These are phyloP conservation scores for Vaccinium myrtillus DNA, from an alignment of 148 eudicot genomes.

Conservation along the genomic window DNA sequence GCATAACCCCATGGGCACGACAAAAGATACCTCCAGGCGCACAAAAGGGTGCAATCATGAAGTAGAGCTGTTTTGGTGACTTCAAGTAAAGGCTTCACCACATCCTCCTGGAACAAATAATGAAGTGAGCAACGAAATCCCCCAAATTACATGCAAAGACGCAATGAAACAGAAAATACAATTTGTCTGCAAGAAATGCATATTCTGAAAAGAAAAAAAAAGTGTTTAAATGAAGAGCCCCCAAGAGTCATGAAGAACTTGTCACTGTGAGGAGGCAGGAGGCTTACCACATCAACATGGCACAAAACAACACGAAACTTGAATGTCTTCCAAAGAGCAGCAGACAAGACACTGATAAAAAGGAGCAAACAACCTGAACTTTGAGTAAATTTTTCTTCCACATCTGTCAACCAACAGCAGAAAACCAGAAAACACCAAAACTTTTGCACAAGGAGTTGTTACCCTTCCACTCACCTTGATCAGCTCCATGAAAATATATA, in stretches of 20 bases:
- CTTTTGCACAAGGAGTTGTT: not conserved
- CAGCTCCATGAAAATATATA: not conserved
- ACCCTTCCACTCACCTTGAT: too few relatives aligned
- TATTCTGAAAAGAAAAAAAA: not conserved
- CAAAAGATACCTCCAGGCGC: conserved; percentile 76
- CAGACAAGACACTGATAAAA: not conserved
- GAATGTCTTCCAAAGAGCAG: conserved; percentile 36
- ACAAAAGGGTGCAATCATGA: conserved; percentile 97
- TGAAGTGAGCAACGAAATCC: conserved; percentile 17
- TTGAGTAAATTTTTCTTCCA: not conserved
- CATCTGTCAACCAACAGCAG: not conserved
- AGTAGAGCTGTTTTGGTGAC: conserved; percentile 86
- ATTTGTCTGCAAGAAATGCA: not conserved
- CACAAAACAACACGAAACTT: conserved; percentile 85
- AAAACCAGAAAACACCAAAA: not conserved
- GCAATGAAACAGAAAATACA: not conserved
- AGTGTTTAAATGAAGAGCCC: not conserved
- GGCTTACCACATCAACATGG: conserved; percentile 91
- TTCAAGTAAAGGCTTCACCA: conserved; percentile 88
- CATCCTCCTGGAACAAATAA: conserved; percentile 77
- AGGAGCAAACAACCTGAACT: not conserved
- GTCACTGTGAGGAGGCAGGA: conserved; percentile 24
- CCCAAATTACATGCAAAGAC: not conserved
- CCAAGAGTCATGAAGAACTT: not conserved
- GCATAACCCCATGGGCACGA: not conserved